Evolutionary conservation across 441 rosid species (phyloP).

Genomic region (Jatropha podagrica): DNA sequence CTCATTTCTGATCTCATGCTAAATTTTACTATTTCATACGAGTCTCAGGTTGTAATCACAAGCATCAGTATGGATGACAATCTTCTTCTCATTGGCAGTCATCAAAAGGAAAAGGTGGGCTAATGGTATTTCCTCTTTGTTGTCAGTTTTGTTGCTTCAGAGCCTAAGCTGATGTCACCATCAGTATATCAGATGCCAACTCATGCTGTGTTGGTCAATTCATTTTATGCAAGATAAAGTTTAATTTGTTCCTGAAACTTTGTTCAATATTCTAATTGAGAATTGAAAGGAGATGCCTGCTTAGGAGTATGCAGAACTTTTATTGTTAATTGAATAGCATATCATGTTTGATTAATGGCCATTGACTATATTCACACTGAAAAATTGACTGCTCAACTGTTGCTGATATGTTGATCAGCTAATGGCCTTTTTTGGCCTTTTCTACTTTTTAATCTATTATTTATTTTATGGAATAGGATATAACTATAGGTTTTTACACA

Average conservation of each 20-base stretch:
- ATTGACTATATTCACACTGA: not conserved
- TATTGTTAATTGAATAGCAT: not conserved
- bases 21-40: constrained; percentile 14
- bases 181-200: not conserved
- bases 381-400: not conserved
- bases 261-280: too few species aligned
- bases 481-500: too few species aligned
- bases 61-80: constrained; percentile 79
- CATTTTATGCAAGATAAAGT: not conserved
- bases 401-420: not conserved
- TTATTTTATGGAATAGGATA: too few species aligned
- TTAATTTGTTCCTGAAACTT: not conserved
- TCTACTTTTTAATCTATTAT: not conserved
- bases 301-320: not conserved
- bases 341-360: not conserved
- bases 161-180: not conserved
- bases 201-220: not conserved
- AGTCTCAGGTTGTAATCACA: constrained; percentile 88
- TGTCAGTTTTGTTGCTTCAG: not conserved
- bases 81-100: constrained; percentile 90
- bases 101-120: constrained; percentile 85
- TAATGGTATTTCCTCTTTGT: not conserved
- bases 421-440: not conserved
- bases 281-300: too few species aligned
- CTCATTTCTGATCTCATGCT: not conserved